phyloP scores from a whole-genome alignment of 1,139 yeast genomes.

The Yamadazyma conglobata region DNA sequence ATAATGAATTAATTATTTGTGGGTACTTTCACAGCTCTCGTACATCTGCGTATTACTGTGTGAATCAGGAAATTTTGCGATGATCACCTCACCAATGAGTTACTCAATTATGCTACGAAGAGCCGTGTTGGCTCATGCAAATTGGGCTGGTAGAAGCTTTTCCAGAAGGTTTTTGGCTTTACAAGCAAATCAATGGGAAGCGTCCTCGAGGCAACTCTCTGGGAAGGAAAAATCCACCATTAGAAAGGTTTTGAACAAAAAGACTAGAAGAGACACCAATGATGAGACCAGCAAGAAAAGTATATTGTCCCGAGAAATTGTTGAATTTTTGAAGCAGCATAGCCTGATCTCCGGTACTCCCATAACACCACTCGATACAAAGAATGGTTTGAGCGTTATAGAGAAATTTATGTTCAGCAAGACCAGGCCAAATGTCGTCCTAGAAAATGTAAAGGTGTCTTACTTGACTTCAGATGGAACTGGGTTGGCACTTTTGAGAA shows the following conservation, averaged over 20 bases:
- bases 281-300: slow-evolving; percentile 27
- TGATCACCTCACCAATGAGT: too few species aligned
- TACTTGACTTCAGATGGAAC: slow-evolving; percentile 35
- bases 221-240: neutral
- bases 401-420: slow-evolving; percentile 24
- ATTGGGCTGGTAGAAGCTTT: too few species aligned
- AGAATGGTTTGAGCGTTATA: slow-evolving; percentile 25
- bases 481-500: slow-evolving; percentile 35
- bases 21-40: too few species aligned
- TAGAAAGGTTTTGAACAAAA: slow-evolving; percentile 4
- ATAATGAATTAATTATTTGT: too few species aligned
- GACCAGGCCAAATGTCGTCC: slow-evolving; percentile 18
- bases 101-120: too few species aligned
- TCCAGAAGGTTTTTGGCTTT: too few species aligned
- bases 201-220: too few species aligned
- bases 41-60: too few species aligned
- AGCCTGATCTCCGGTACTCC: slow-evolving; percentile 5
- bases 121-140: too few species aligned
- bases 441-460: slow-evolving; percentile 23
- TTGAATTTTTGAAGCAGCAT: slow-evolving; percentile 19
- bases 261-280: slow-evolving; percentile 26
- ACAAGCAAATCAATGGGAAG: too few species aligned
- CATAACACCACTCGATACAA: slow-evolving; percentile 16
- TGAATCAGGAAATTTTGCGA: too few species aligned
- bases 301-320: slow-evolving; percentile 22